These are phyloP conservation scores for Talaromyces sp. DNA, from an alignment of 2,329 filamentous ascomycete species.

Conservation along the genomic window DNA sequence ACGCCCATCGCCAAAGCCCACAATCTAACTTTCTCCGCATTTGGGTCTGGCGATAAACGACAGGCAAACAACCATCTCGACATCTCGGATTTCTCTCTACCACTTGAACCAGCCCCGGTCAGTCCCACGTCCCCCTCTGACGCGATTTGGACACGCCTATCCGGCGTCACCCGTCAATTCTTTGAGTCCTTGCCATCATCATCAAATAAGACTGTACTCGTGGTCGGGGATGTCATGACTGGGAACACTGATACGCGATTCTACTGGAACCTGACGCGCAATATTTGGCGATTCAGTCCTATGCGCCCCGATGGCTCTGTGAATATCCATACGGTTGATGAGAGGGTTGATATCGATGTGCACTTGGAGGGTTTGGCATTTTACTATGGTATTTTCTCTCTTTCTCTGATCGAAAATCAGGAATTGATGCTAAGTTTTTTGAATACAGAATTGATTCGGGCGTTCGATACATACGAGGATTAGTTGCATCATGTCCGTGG, in stretches of 20 bases:
- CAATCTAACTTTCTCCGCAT: conserved; percentile 42
- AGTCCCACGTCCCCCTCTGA: conserved; percentile 22
- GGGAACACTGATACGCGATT: conserved; percentile 52
- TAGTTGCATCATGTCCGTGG: not conserved
- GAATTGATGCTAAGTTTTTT: not conserved
- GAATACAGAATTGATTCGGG: conserved; percentile 13
- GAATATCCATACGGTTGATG: conserved; percentile 50
- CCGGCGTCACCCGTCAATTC: conserved; percentile 36
- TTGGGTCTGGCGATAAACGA: conserved; percentile 20
- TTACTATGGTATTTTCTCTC: conserved; percentile 35
- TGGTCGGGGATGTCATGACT: conserved; percentile 46
- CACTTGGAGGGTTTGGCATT: conserved; percentile 42
- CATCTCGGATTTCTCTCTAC: conserved; percentile 26
- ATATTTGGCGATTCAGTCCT: conserved; percentile 51
- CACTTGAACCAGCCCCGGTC: conserved; percentile 29
- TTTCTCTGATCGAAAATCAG: not conserved
- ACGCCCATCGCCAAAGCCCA: conserved; percentile 43
- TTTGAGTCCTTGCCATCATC: conserved; percentile 30
- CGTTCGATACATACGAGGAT: conserved; percentile 13
- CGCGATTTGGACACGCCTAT: conserved; percentile 33
- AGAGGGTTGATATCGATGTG: conserved; percentile 40
- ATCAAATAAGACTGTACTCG: conserved; percentile 31
- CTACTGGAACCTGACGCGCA: conserved; percentile 49
- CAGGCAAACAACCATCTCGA: conserved; percentile 25
- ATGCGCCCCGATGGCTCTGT: conserved; percentile 40